Percentiles rank a stretch among this genome's conserved stretches.
Conservation (phyloP, 2,329 filamentous ascomycete genomes). For the Cladobotryum protrusum region DNA sequence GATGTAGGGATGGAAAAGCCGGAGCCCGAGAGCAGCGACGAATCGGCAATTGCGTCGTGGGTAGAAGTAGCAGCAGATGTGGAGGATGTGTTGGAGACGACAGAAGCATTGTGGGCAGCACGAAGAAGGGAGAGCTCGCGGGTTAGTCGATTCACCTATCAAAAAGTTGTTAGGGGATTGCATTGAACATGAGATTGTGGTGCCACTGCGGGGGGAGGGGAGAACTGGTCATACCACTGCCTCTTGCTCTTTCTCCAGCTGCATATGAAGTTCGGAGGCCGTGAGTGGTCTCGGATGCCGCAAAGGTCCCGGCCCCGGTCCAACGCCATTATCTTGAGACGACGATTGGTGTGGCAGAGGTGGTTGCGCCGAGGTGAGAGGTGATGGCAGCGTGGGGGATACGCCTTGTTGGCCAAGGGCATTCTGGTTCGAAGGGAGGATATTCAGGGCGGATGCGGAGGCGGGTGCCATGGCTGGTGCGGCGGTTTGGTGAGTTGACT, state of each 20-base stretch:
- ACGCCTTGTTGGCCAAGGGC: slow-evolving; percentile 36
- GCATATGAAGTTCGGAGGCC: slow-evolving; percentile 77
- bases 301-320: slow-evolving; percentile 60
- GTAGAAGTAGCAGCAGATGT: slow-evolving; percentile 48
- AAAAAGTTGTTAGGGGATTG: not conserved
- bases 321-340: slow-evolving; percentile 35
- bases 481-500: slow-evolving; percentile 37
- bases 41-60: slow-evolving; percentile 42
- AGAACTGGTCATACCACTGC: slow-evolving; percentile 60
- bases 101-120: slow-evolving; percentile 59
- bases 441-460: slow-evolving; percentile 40
- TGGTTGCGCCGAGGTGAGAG: slow-evolving; percentile 14
- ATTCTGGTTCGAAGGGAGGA: slow-evolving; percentile 51
- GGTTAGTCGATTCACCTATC: slow-evolving; percentile 82
- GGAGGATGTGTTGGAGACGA: slow-evolving; percentile 60
- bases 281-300: slow-evolving; percentile 85
- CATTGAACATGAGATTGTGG: not conserved
- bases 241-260: slow-evolving; percentile 93
- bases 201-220: not conserved
- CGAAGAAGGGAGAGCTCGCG: slow-evolving; percentile 84
- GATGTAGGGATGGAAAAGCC: slow-evolving; percentile 51
- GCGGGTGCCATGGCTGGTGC: slow-evolving; percentile 29
- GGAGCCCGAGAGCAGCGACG: slow-evolving; percentile 50
- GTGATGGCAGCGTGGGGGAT: slow-evolving; percentile 26
- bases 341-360: slow-evolving; percentile 22